Base-by-base conservation (phyloP, 2,329 filamentous ascomycete genomes). In the Cordyceps militaris region DNA sequence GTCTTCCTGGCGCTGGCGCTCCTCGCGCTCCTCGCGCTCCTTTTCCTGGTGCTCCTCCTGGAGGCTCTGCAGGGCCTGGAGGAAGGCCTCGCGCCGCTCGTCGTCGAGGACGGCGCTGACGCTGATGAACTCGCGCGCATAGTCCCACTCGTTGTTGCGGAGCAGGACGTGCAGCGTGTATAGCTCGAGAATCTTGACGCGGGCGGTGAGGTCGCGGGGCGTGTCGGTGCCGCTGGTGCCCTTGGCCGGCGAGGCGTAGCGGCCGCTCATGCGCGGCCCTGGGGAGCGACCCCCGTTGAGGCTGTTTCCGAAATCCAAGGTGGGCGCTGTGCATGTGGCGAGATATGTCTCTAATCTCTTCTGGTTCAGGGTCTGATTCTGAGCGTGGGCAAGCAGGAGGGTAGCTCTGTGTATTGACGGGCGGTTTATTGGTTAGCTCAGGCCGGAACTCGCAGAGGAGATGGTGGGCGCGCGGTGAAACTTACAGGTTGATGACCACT, bases 111-210 rank as follows among this genome's bases (percentile, higher is more conserved):
- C 84, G 48, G 93, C 86, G 70, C 86, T 94, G 67, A 91, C 84
- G 66, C 80, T 84, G 67, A 97, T 95, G 70, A 97, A 97, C 65
- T 96, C 89, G 60, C 85, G 83, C 4, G 94, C 91, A 66, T 97
- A 97, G 59, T 96, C 90, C 94, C 94, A 99, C 73, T 97, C 91
- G 57, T 90, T 86, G 65, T 97, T 97, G 55, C 91, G 83, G 5
- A 93, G 85, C n/a, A 99, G 83, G 8, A 97, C 90, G 68, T 99
- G 94, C 4, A 99, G 80, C 1, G 91, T 95, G 71, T 97, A 99
- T 9, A 99, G 80, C 73, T 99, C 94, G 52, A 99, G 83, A 43
- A 99, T 89, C 75, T 95, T 96, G 62, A 97, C 86, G 47, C 91
- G 83, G 4, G 90, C 86, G 64, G 89, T 87, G 36, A 96, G 82